phyloP scores from a whole-genome alignment of 495 filamentous ascomycete genomes.

The Stereocaulon alpinum region DNA sequence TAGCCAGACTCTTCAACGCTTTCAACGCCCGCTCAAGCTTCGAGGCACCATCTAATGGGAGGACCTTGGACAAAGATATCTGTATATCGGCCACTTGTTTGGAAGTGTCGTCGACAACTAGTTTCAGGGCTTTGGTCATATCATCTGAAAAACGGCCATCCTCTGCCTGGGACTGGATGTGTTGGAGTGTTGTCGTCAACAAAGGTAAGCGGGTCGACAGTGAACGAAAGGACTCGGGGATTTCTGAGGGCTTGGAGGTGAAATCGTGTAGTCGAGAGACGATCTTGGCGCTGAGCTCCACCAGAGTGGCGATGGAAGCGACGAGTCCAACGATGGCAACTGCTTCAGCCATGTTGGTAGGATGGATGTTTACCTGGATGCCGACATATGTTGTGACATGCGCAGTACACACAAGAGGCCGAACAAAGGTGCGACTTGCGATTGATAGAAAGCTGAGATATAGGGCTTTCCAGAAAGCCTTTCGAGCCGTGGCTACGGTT shows the following conservation, averaged over 20 bases:
- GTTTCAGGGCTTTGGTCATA: constrained; percentile 1
- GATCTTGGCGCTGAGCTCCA: not conserved
- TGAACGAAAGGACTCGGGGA: not conserved
- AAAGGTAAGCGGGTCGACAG: not conserved
- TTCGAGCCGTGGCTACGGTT: too few species aligned
- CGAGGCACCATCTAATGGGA: constrained; percentile 2
- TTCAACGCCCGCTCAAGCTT: constrained; percentile 4
- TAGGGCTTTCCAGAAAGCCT: too few species aligned
- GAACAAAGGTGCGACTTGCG: not conserved
- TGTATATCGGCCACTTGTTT: constrained; percentile 5
- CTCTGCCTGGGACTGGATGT: not conserved
- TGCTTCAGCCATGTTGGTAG: not conserved
- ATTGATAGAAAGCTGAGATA: too few species aligned
- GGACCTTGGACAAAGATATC: constrained; percentile 1
- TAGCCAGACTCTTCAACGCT: constrained; percentile 7
- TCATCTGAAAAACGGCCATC: not conserved
- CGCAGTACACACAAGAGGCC: not conserved
- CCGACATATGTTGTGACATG: not conserved
- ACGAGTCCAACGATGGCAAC: not conserved
- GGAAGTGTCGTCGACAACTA: constrained; percentile 1
- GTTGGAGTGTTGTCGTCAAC: not conserved
- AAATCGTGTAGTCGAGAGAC: not conserved
- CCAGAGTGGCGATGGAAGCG: not conserved
- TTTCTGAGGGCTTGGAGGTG: not conserved
- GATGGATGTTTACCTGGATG: not conserved